These are phyloP conservation scores for Pythium utonaiense DNA, from an alignment of 352 stramenopile species.

Conservation along the genomic window DNA sequence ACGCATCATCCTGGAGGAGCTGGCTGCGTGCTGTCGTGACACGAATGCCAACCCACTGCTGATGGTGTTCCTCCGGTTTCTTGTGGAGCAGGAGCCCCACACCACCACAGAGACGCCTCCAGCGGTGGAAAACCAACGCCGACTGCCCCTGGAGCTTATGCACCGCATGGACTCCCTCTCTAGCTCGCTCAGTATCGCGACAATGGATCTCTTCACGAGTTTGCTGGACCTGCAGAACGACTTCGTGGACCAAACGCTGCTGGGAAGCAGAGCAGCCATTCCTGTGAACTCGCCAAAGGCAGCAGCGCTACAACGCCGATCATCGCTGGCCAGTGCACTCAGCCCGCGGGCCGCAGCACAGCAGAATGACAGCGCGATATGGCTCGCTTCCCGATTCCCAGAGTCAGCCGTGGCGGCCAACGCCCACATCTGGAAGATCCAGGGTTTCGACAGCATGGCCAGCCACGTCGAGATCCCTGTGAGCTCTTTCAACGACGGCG, in stretches of 20 bases:
- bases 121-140: slow-evolving; percentile 15
- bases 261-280: slow-evolving; percentile 21
- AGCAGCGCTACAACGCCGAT: not conserved
- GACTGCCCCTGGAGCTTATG: slow-evolving; percentile 66
- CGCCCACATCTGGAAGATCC: slow-evolving; percentile 79
- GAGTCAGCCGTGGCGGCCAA: slow-evolving; percentile 73
- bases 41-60: slow-evolving; percentile 74
- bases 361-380: slow-evolving; percentile 39
- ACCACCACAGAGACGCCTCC: not conserved
- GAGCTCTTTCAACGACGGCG: slow-evolving; percentile 14
- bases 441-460: slow-evolving; percentile 48
- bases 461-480: slow-evolving; percentile 54
- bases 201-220: slow-evolving; percentile 79
- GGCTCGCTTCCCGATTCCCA: slow-evolving; percentile 80
- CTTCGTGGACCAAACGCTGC: slow-evolving; percentile 49
- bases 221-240: slow-evolving; percentile 68
- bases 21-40: slow-evolving; percentile 65
- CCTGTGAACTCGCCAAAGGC: not conserved
- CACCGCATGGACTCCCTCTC: slow-evolving; percentile 81
- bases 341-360: slow-evolving; percentile 17
- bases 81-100: slow-evolving; percentile 40
- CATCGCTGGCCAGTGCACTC: slow-evolving; percentile 6
- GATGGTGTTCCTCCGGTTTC: slow-evolving; percentile 73
- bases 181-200: slow-evolving; percentile 72
- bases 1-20: slow-evolving; percentile 74